These are phyloP conservation scores for Ormosia emarginata DNA, from an alignment of 306 rosid genomes.

Conservation along the genomic window DNA sequence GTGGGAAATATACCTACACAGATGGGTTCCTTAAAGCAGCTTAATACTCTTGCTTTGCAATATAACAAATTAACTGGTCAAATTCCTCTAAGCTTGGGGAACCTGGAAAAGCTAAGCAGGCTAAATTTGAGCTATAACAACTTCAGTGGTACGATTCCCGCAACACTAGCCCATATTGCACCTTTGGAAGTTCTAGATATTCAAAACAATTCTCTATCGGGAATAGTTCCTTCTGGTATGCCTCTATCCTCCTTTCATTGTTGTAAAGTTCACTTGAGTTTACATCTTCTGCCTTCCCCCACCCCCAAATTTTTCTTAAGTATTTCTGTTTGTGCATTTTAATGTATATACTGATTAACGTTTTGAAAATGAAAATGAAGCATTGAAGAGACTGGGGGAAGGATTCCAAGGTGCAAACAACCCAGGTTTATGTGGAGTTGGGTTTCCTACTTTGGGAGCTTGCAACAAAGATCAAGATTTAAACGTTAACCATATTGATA, in stretches of 20 bases:
- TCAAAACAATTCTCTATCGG: slow-evolving; percentile 72
- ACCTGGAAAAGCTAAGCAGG: slow-evolving; percentile 48
- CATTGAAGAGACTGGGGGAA: slow-evolving; percentile 53
- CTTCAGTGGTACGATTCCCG: slow-evolving; percentile 61
- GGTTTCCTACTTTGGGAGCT: slow-evolving; percentile 50
- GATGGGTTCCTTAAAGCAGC: slow-evolving; percentile 64
- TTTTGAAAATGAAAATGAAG: slow-evolving; percentile 47
- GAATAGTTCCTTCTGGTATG: slow-evolving; percentile 72
- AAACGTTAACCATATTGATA: slow-evolving; percentile 27
- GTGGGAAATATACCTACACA: slow-evolving; percentile 64
- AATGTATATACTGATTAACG: slow-evolving; percentile 24
- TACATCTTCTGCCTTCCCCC: neutral
- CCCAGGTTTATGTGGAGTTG: slow-evolving; percentile 64
- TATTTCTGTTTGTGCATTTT: neutral
- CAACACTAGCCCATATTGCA: slow-evolving; percentile 40
- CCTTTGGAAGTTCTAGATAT: slow-evolving; percentile 54
- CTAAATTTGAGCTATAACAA: slow-evolving; percentile 81
- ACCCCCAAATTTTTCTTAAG: neutral
- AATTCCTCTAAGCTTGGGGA: slow-evolving; percentile 69
- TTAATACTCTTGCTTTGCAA: slow-evolving; percentile 69
- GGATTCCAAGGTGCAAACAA: slow-evolving; percentile 76
- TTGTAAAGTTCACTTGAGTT: neutral
- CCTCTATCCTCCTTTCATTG: neutral
- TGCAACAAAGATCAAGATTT: slow-evolving; percentile 39
- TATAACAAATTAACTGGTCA: slow-evolving; percentile 59